Conservation (phyloP, 2,329 filamentous ascomycete species). For the Claviceps quebecensis region DNA sequence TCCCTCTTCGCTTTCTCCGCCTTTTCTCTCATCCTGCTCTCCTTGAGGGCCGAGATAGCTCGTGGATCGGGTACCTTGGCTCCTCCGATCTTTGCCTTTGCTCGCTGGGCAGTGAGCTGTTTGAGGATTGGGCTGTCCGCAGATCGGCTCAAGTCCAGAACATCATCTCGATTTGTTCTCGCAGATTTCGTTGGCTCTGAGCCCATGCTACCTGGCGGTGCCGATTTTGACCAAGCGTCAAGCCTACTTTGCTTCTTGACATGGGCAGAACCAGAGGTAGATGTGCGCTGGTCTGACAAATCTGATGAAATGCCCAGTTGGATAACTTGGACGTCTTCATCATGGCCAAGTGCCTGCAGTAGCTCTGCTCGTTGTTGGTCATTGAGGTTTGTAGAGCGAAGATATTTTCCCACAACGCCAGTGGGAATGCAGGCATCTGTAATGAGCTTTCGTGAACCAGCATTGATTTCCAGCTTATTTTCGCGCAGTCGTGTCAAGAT, state of each 20-base stretch:
- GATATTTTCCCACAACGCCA: conserved; percentile 36
- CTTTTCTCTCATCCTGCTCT: conserved; percentile 59
- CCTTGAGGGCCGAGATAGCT: conserved; percentile 39
- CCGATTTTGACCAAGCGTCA: conserved; percentile 48
- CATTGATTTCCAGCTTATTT: conserved; percentile 56
- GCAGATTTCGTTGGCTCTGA: conserved; percentile 11
- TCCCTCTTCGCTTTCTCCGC: conserved; percentile 63
- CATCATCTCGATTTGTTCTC: conserved; percentile 31
- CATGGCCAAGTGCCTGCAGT: conserved; percentile 45
- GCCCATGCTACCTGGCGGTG: conserved; percentile 13
- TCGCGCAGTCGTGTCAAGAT: conserved; percentile 71
- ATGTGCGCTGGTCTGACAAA: conserved; percentile 8
- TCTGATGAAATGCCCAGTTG: conserved; percentile 21
- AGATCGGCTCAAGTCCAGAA: conserved; percentile 31
- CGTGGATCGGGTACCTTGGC: conserved; percentile 21
- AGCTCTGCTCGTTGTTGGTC: conserved; percentile 77
- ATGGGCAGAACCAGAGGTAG: conserved; percentile 17
- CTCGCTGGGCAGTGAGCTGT: conserved; percentile 26
- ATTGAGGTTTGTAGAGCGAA: conserved; percentile 65
- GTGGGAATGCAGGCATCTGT: conserved; percentile 50
- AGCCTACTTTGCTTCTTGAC: conserved; percentile 44
- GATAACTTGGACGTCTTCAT: conserved; percentile 38
- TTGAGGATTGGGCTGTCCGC: conserved; percentile 34
- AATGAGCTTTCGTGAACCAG: conserved; percentile 45
- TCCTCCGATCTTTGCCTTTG: conserved; percentile 15